A percentile compares a stretch with the other conserved stretches of the same genome.
Conservation (phyloP, 306 rosid genomes). For the Castanea crenata region DNA sequence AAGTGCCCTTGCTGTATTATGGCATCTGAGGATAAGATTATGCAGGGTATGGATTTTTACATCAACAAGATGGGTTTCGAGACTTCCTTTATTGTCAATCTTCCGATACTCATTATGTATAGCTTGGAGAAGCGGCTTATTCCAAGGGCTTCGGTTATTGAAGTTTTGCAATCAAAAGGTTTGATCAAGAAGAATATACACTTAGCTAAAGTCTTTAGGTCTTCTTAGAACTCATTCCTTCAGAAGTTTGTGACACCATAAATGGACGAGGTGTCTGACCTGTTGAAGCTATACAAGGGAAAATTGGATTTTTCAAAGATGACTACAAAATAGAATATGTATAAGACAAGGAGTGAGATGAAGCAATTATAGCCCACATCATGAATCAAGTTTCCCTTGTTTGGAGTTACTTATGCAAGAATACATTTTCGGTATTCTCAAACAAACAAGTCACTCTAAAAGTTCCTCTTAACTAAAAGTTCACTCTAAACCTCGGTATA, state of each 20-base stretch:
- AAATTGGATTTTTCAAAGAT: not conserved
- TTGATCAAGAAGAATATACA: slow-evolving; percentile 15
- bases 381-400: not conserved
- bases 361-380: not conserved
- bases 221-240: slow-evolving; percentile 12
- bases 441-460: too few species aligned
- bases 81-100: slow-evolving; percentile 5
- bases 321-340: not conserved
- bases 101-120: slow-evolving; percentile 16
- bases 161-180: slow-evolving; percentile 25
- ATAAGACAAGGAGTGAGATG: not conserved
- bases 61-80: slow-evolving; percentile 1
- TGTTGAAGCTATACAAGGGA: slow-evolving; percentile 30
- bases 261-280: slow-evolving; percentile 19
- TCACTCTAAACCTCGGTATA: not conserved
- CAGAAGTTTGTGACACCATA: slow-evolving; percentile 22
- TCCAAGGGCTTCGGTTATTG: slow-evolving; percentile 41
- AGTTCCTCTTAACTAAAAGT: too few species aligned
- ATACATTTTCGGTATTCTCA: too few species aligned
- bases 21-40: slow-evolving; percentile 17
- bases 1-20: slow-evolving; percentile 41
- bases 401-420: not conserved
- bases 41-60: not conserved
- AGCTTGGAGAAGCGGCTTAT: slow-evolving; percentile 31
- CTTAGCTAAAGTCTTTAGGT: not conserved